phyloP scores from a whole-genome alignment of 768 basidiomycete species.

The Arthromyces matolae region DNA sequence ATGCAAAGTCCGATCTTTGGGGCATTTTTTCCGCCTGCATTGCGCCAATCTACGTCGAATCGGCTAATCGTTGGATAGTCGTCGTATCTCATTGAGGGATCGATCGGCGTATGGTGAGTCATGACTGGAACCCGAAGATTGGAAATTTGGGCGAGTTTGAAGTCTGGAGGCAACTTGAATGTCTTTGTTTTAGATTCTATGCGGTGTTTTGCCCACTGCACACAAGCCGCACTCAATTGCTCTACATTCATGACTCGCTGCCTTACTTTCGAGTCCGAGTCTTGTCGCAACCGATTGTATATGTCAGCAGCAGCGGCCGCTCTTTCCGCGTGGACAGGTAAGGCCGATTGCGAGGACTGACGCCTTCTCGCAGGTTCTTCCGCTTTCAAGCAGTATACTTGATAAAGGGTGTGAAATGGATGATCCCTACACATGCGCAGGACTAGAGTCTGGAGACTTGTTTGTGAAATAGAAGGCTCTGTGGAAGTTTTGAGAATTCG shows the following conservation, averaged over 20 bases:
- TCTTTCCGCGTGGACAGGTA: slow-evolving; percentile 53
- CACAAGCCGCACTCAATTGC: slow-evolving; percentile 56
- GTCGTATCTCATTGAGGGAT: slow-evolving; percentile 64
- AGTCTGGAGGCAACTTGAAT: slow-evolving; percentile 40
- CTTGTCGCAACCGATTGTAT: slow-evolving; percentile 47
- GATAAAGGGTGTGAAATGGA: slow-evolving; percentile 91
- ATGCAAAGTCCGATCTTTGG: slow-evolving; percentile 78
- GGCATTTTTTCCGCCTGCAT: slow-evolving; percentile 74
- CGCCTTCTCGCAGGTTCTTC: slow-evolving; percentile 32
- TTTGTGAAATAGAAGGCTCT: slow-evolving; percentile 36
- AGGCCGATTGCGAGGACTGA: slow-evolving; percentile 40
- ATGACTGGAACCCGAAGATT: slow-evolving; percentile 76
- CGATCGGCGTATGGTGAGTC: slow-evolving; percentile 69
- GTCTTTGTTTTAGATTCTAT: slow-evolving; percentile 36
- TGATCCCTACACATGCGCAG: slow-evolving; percentile 83
- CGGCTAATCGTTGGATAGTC: slow-evolving; percentile 63
- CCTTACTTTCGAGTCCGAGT: slow-evolving; percentile 36
- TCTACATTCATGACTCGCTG: slow-evolving; percentile 52
- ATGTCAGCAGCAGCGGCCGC: slow-evolving; percentile 62
- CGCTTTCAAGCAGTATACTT: slow-evolving; percentile 71
- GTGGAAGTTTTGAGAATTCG: slow-evolving; percentile 54
- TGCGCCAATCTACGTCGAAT: slow-evolving; percentile 56
- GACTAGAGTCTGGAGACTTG: slow-evolving; percentile 59
- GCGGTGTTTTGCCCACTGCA: slow-evolving; percentile 69
- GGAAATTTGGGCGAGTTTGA: slow-evolving; percentile 45